Conservation (phyloP, 2,329 filamentous ascomycete species). For the Pseudogymnoascus sp. region DNA sequence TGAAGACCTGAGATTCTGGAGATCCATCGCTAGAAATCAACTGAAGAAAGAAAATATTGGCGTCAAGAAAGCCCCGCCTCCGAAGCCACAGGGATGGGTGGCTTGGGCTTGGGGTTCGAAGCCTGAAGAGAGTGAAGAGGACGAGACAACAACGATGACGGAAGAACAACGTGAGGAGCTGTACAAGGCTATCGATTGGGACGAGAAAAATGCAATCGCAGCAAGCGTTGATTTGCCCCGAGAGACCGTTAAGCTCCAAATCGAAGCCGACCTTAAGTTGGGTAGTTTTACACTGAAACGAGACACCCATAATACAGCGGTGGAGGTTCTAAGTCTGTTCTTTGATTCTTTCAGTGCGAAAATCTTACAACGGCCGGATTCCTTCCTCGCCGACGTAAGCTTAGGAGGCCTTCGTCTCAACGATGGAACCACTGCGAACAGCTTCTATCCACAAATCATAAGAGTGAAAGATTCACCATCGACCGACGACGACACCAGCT, state of each 20-base stretch:
- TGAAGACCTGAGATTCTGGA: constrained; percentile 95
- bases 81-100: constrained; percentile 69
- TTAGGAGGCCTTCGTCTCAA: constrained; percentile 90
- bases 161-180: constrained; percentile 94
- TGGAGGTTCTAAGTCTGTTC: constrained; percentile 79
- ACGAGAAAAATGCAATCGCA: constrained; percentile 84
- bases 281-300: constrained; percentile 92
- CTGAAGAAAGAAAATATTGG: constrained; percentile 90
- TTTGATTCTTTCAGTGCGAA: constrained; percentile 94
- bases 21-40: constrained; percentile 86
- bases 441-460: constrained; percentile 88
- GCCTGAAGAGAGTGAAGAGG: constrained; percentile 45
- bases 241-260: constrained; percentile 84
- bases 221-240: constrained; percentile 83
- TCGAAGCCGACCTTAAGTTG: constrained; percentile 87
- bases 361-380: constrained; percentile 81
- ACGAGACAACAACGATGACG: constrained; percentile 79
- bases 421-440: constrained; percentile 87
- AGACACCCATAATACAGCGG: constrained; percentile 66
- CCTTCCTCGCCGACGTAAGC: constrained; percentile 77
- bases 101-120: constrained; percentile 88
- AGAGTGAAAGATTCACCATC: constrained; percentile 79
- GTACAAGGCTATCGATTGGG: constrained; percentile 96
- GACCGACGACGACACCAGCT: constrained; percentile 32
- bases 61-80: constrained; percentile 58